Evolutionary conservation across 306 rosid species (phyloP).

Genomic region (Casuarina cunninghamiana): DNA sequence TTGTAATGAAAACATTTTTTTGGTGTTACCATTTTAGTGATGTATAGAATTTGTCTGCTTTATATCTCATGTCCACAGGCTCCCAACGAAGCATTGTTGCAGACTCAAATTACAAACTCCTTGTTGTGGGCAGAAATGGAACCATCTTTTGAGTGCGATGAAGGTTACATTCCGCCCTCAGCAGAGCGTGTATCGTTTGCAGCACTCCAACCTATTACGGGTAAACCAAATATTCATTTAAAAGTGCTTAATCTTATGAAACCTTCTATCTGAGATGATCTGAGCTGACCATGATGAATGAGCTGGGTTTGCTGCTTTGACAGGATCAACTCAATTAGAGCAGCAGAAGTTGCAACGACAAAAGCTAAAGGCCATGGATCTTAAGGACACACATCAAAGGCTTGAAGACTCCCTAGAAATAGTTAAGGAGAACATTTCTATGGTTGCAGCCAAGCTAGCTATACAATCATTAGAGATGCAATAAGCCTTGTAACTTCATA

Average conservation of each 20-base stretch:
- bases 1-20: not conserved
- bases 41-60: not conserved
- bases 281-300: not conserved
- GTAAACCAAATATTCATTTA: not conserved
- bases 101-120: conserved; percentile 44
- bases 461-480: conserved; percentile 45
- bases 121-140: conserved; percentile 43
- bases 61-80: conserved; percentile 23
- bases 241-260: not conserved
- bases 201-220: conserved; percentile 50
- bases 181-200: conserved; percentile 49
- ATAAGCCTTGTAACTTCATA: conserved; percentile 6
- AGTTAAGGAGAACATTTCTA: conserved; percentile 31
- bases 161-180: conserved; percentile 43
- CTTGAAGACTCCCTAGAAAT: conserved; percentile 33
- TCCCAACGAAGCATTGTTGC: conserved; percentile 50
- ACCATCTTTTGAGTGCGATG: conserved; percentile 34
- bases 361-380: conserved; percentile 52
- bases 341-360: conserved; percentile 34
- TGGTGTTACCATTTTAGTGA: not conserved
- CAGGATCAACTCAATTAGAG: conserved; percentile 47
- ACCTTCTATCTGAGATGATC: not conserved
- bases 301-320: not conserved
- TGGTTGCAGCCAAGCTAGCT: conserved; percentile 49
- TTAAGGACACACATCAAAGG: conserved; percentile 41